Percentiles rank a stretch among this genome's conserved stretches.
phyloP scores from a whole-genome alignment of 208 protist genomes.

The Leptomonas pyrrhocoris region DNA sequence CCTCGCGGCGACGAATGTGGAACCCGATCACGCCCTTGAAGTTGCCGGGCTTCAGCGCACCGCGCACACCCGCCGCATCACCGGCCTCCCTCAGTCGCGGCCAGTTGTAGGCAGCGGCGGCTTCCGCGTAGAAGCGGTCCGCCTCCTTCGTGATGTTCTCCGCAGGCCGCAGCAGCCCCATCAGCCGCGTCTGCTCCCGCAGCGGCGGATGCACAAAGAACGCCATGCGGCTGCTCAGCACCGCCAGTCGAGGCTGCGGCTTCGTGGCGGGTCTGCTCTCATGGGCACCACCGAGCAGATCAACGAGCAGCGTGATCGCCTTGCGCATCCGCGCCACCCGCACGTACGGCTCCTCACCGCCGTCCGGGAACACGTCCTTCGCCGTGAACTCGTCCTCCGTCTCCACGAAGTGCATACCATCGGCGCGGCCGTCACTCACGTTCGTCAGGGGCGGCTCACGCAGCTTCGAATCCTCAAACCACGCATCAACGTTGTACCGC shows the following conservation, averaged over 20 bases:
- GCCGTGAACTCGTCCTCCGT: not conserved
- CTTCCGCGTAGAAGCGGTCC: constrained; percentile 8
- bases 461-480: constrained; percentile 1
- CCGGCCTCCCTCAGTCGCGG: not conserved
- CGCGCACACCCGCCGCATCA: too few species aligned
- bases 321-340: constrained; percentile 1
- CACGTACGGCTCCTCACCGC: not conserved
- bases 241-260: constrained; percentile 6
- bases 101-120: not conserved
- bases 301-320: not conserved
- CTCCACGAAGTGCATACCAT: constrained; percentile 3
- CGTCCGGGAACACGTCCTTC: not conserved
- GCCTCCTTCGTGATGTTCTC: not conserved
- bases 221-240: constrained; percentile 17
- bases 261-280: not conserved
- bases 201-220: constrained; percentile 6
- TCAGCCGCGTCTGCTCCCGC: constrained; percentile 19
- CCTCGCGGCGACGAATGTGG: constrained; percentile 9
- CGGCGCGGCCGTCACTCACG: not conserved
- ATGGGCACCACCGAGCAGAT: not conserved
- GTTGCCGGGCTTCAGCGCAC: constrained; percentile 1
- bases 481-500: constrained; percentile 15
- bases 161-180: constrained; percentile 20
- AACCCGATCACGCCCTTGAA: constrained; percentile 8
- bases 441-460: not conserved